Evolutionary conservation across 176 grass and related monocot genomes (phyloP).

Genomic region (Poa annua): DNA sequence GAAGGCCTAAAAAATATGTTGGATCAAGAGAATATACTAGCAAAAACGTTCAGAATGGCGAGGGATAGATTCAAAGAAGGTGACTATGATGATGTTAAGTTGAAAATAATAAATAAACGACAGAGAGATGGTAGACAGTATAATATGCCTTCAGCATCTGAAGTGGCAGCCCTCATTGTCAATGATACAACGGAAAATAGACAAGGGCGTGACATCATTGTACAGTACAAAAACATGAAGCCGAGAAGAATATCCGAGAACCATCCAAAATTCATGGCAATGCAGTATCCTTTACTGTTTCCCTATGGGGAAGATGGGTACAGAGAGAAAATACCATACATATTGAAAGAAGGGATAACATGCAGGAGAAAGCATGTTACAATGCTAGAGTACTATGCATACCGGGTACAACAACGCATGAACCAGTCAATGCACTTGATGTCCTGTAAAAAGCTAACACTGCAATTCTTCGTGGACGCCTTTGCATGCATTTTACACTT

Average conservation of each 20-base stretch:
- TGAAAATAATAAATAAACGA: neutral
- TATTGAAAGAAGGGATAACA: neutral
- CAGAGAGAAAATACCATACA: neutral
- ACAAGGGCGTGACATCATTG: conserved; percentile 15
- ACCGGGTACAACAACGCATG: neutral
- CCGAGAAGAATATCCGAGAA: conserved; percentile 14
- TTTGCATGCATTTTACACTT: conserved; percentile 22
- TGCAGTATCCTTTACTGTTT: conserved; percentile 31
- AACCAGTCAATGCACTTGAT: neutral
- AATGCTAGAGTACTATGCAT: neutral
- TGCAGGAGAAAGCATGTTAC: neutral
- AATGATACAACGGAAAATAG: neutral
- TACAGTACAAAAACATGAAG: neutral
- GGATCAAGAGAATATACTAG: neutral
- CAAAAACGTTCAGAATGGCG: neutral
- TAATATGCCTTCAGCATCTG: neutral
- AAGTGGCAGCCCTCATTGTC: neutral
- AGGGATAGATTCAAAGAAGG: neutral
- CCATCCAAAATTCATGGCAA: conserved; percentile 25
- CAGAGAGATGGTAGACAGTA: neutral
- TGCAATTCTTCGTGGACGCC: conserved; percentile 30
- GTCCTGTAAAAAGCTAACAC: neutral
- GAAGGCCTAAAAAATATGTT: neutral
- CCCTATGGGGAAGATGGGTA: conserved; percentile 42
- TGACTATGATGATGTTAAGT: neutral